Base-by-base conservation (phyloP, 208 protist species). In the Trypanosoma caninum region DNA sequence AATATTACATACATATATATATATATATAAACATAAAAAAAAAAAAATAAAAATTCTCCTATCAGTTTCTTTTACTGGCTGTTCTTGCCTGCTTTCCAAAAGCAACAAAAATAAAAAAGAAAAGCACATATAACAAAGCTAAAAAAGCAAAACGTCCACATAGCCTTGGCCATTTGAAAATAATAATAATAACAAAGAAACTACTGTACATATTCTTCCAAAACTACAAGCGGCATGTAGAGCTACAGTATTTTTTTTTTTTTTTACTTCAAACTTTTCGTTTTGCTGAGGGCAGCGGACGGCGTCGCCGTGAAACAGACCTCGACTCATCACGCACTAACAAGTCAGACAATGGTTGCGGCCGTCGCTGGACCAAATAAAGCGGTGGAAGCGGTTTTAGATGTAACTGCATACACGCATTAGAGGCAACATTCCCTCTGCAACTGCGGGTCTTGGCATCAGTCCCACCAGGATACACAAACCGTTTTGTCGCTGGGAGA, bases 361-460 rank as follows among this genome's bases (percentile, higher is more conserved):
- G 6, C 16, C 65, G 63, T 45, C 72, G 65, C 59, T 91, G 84
- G 20, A 91, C 65, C 14, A 91, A 69, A 42, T 82, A 82, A 45
- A 91, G 62, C 3, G 59, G 53, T n/a, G 80, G 81, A 44, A 91
- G 56, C 51, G 81, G 76, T 6, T 64, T 13, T 25, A 47, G 20
- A 22, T 47, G 63, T 1, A 79, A 44, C 22, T 73, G 48, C 67
- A 82, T 75, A 69, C 75, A 83, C 18, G 51, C 47, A 38, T 65
- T 54, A 31, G 61, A 48, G 9, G 53, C 38, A 48, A 55, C 42
- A 23, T 41, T 30, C 23, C n/a, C 57, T 42, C 11, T 47, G 51
- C 23, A 31, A 22, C 8, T 50, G 2, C n/a, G 18, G 27, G 0
- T 55, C 9, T n/a, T 30, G 30, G 3, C 4, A 56, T 7, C 0